phyloP scores from a whole-genome alignment of 176 grass and related monocot species.

The Lolium perenne region DNA sequence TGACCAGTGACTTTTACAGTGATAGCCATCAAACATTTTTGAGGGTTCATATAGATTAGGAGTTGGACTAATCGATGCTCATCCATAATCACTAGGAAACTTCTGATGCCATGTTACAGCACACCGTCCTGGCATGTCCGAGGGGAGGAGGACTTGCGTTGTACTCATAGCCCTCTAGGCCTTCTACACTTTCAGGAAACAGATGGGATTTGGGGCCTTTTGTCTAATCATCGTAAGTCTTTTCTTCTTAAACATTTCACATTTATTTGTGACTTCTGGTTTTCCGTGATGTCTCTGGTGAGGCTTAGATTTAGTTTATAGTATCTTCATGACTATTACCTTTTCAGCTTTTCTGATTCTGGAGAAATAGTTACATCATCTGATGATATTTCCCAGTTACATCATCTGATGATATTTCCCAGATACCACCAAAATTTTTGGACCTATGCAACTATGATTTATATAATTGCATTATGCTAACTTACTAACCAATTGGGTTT shows the following conservation, averaged over 20 bases:
- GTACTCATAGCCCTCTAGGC: not conserved
- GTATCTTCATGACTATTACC: not conserved
- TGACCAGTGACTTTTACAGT: not conserved
- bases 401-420: not conserved
- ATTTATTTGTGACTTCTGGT: not conserved
- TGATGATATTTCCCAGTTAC: not conserved
- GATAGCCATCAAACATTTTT: not conserved
- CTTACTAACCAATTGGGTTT: not conserved
- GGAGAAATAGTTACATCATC: slow-evolving; percentile 2
- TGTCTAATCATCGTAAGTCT: slow-evolving; percentile 1
- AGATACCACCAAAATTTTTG: not conserved
- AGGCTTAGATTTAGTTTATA: not conserved
- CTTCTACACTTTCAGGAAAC: not conserved
- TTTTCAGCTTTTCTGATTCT: slow-evolving; percentile 5
- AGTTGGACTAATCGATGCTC: not conserved
- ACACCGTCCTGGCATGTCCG: not conserved
- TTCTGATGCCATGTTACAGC: slow-evolving; percentile 16
- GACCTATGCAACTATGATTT: not conserved
- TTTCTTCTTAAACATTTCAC: slow-evolving; percentile 20
- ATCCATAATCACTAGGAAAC: slow-evolving; percentile 2
- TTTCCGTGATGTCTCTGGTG: not conserved
- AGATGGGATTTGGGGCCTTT: not conserved
- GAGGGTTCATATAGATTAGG: not conserved
- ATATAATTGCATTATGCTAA: not conserved
- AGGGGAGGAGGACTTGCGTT: not conserved